A percentile compares a stretch with the other conserved stretches of the same genome.
Conservation (phyloP, 2,329 filamentous ascomycete genomes). For the Epichloe sylvatica region DNA sequence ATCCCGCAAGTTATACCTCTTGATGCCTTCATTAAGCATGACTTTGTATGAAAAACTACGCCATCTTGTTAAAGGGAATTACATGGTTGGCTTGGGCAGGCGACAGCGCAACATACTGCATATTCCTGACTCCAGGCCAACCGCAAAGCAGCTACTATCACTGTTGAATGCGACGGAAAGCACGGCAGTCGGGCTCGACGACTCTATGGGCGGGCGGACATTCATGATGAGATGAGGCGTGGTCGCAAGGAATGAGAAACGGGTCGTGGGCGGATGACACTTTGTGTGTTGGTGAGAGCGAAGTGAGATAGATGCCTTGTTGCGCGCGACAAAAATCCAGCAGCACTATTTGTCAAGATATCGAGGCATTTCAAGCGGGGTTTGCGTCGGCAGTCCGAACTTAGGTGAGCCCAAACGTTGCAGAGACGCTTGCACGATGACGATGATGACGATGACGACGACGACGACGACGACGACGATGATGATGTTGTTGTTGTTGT, state of each 20-base stretch:
- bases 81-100: neutral
- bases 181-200: conserved; percentile 57
- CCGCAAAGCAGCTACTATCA: conserved; percentile 72
- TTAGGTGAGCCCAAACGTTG: neutral
- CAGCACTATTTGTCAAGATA: neutral
- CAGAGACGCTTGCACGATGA: neutral
- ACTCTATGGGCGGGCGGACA: conserved; percentile 73
- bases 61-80: neutral
- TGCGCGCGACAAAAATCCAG: neutral
- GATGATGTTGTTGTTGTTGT: neutral
- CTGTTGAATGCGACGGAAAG: conserved; percentile 77
- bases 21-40: conserved; percentile 51
- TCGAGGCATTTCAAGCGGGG: conserved; percentile 1
- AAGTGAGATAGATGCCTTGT: neutral
- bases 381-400: neutral
- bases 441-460: neutral
- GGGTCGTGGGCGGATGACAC: neutral
- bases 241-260: neutral
- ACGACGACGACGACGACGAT: neutral
- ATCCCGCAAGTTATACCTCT: conserved; percentile 21
- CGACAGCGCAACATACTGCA: conserved; percentile 45
- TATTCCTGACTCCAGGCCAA: conserved; percentile 76
- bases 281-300: neutral
- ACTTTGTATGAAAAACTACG: conserved; percentile 58
- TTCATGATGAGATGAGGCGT: conserved; percentile 52